A percentile compares a stretch with the other conserved stretches of the same genome.
phyloP scores from a whole-genome alignment of 2,329 filamentous ascomycete genomes.

The Acarospora socialis region DNA sequence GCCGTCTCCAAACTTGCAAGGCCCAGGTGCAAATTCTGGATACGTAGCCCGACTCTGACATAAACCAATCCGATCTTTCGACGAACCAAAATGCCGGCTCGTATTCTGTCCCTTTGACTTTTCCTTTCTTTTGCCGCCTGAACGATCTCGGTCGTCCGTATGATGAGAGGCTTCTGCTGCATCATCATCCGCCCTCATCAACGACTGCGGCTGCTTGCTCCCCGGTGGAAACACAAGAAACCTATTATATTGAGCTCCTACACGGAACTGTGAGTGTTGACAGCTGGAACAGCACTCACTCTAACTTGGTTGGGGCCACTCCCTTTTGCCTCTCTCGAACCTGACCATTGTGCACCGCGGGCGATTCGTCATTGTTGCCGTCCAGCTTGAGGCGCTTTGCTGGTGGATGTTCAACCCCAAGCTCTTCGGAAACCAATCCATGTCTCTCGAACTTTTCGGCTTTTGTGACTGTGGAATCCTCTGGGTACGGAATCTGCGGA shows the following conservation, averaged over 20 bases:
- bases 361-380: slow-evolving; percentile 13
- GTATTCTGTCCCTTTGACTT: slow-evolving; percentile 68
- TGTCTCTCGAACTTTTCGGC: slow-evolving; percentile 18
- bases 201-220: slow-evolving; percentile 13
- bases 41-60: slow-evolving; percentile 59
- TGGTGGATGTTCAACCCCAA: slow-evolving; percentile 29
- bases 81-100: slow-evolving; percentile 64
- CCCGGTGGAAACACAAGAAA: slow-evolving; percentile 20
- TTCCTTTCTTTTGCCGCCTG: slow-evolving; percentile 38
- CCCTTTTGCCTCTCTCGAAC: slow-evolving; percentile 34
- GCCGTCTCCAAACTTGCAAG: slow-evolving; percentile 63
- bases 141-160: slow-evolving; percentile 25
- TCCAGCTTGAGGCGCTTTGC: slow-evolving; percentile 48
- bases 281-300: slow-evolving; percentile 37
- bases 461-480: slow-evolving; percentile 19
- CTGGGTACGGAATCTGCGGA: slow-evolving; percentile 17
- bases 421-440: slow-evolving; percentile 16
- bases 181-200: slow-evolving; percentile 37
- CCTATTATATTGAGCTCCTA: slow-evolving; percentile 17
- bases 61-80: slow-evolving; percentile 60
- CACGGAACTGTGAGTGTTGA: slow-evolving; percentile 4
- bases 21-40: slow-evolving; percentile 64
- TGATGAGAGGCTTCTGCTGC: slow-evolving; percentile 43
- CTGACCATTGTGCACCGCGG: slow-evolving; percentile 12
- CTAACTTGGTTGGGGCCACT: slow-evolving; percentile 56